phyloP scores from a whole-genome alignment of 2,329 filamentous ascomycete species.

The Lasiodiplodia citricola region DNA sequence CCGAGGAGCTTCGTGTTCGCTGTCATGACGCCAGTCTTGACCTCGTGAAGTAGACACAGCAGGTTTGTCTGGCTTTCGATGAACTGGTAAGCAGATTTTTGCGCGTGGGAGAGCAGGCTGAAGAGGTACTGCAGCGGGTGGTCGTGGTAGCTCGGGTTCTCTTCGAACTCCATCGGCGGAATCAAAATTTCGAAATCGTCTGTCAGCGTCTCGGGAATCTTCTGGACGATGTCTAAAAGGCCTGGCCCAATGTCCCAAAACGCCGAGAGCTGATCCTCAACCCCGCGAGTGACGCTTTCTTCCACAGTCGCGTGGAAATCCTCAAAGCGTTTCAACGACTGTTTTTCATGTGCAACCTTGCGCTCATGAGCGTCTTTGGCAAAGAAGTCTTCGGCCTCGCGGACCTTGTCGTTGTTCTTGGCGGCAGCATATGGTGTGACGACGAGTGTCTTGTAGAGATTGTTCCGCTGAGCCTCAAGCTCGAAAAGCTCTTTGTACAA shows the following conservation, averaged over 20 bases:
- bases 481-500: conserved; percentile 86
- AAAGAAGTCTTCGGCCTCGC: conserved; percentile 82
- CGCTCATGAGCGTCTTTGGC: conserved; percentile 76
- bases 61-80: conserved; percentile 94
- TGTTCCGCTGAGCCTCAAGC: conserved; percentile 81
- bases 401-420: conserved; percentile 78
- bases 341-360: conserved; percentile 71
- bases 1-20: conserved; percentile 72
- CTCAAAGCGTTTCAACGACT: conserved; percentile 73
- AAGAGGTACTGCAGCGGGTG: conserved; percentile 92
- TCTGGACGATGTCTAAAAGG: conserved; percentile 77
- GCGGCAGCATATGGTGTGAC: conserved; percentile 77
- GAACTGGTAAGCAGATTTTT: conserved; percentile 94
- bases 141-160: conserved; percentile 80
- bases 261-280: conserved; percentile 88
- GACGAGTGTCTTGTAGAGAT: conserved; percentile 84
- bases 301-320: conserved; percentile 82
- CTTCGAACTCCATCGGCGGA: conserved; percentile 76
- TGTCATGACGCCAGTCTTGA: conserved; percentile 77
- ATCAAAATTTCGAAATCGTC: conserved; percentile 74
- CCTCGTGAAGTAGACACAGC: conserved; percentile 87
- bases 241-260: conserved; percentile 98
- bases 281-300: conserved; percentile 81
- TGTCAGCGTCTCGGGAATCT: conserved; percentile 67
- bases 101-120: conserved; percentile 80